A percentile compares a stretch with the other conserved stretches of the same genome.
Evolutionary conservation across 306 rosid genomes (phyloP).

Genomic region (Vigna trinervia): DNA sequence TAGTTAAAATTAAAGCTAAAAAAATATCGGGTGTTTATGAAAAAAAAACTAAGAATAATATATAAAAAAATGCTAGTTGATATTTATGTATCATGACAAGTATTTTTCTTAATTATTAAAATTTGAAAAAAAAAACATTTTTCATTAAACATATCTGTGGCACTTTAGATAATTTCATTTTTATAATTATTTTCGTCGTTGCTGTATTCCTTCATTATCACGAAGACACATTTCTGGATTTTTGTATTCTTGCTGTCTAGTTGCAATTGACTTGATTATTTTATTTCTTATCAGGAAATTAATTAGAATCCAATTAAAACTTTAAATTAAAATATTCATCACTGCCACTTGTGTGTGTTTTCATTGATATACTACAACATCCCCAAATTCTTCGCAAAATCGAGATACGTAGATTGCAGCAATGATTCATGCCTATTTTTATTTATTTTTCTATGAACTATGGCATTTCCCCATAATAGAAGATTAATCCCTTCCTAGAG

Average conservation of each 20-base stretch:
- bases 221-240: background rate
- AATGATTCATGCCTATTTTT: slow-evolving; percentile 19
- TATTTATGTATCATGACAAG: no score
- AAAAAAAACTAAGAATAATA: no score
- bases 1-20: no score
- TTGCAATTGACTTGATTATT: slow-evolving; percentile 17
- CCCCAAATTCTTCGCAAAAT: background rate
- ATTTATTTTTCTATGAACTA: background rate
- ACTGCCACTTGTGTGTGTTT: slow-evolving; percentile 5
- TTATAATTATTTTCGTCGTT: background rate
- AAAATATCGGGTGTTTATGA: no score
- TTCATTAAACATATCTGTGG: background rate
- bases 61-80: background rate
- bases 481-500: background rate
- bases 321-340: slow-evolving; percentile 27
- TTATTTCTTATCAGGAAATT: background rate
- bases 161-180: background rate
- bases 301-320: slow-evolving; percentile 23
- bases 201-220: background rate
- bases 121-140: no score
- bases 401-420: slow-evolving; percentile 11
- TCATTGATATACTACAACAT: slow-evolving; percentile 20
- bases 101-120: no score
- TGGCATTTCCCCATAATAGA: background rate
- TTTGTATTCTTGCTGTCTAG: slow-evolving; percentile 17